Conservation (phyloP, 2,329 filamentous ascomycete species). For the Cytospora leucostoma region DNA sequence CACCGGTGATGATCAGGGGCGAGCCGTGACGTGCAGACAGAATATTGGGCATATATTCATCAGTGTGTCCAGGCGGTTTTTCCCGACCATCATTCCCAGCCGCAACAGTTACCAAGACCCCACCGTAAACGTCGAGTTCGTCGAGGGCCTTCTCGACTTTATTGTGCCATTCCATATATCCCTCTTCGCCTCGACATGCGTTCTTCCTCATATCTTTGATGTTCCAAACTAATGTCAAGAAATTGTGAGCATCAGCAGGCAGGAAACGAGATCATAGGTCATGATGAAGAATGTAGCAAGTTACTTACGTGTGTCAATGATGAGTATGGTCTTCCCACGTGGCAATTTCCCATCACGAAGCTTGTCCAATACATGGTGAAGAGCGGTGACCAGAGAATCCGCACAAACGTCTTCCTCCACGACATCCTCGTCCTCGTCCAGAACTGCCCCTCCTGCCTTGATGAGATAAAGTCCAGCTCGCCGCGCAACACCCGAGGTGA, state of each 20-base stretch:
- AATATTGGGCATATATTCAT: slow-evolving; percentile 14
- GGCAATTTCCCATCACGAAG: not conserved
- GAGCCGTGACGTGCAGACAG: not conserved
- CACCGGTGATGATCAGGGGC: slow-evolving; percentile 16
- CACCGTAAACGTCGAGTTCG: slow-evolving; percentile 6
- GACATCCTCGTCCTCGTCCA: not conserved
- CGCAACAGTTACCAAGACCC: slow-evolving; percentile 3
- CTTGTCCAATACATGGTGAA: slow-evolving; percentile 13
- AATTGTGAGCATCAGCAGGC: not conserved
- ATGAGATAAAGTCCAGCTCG: slow-evolving; percentile 18
- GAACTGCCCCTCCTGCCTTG: slow-evolving; percentile 18
- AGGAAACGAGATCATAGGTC: no score
- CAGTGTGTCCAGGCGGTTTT: not conserved
- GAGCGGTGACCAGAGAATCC: not conserved
- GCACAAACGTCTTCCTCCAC: slow-evolving; percentile 14
- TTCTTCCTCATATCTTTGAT: slow-evolving; percentile 6
- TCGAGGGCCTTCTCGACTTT: slow-evolving; percentile 1
- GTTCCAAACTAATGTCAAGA: not conserved
- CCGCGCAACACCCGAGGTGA: slow-evolving; percentile 4
- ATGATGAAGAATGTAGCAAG: no score
- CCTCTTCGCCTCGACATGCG: not conserved
- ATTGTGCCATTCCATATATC: not conserved
- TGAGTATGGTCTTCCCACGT: slow-evolving; percentile 8
- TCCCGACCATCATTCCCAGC: slow-evolving; percentile 18
- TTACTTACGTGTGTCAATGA: slow-evolving; percentile 19